Evolutionary conservation across 192 early-diverging fungal species (phyloP).

Genomic region (Rhizophagus prolifer): DNA sequence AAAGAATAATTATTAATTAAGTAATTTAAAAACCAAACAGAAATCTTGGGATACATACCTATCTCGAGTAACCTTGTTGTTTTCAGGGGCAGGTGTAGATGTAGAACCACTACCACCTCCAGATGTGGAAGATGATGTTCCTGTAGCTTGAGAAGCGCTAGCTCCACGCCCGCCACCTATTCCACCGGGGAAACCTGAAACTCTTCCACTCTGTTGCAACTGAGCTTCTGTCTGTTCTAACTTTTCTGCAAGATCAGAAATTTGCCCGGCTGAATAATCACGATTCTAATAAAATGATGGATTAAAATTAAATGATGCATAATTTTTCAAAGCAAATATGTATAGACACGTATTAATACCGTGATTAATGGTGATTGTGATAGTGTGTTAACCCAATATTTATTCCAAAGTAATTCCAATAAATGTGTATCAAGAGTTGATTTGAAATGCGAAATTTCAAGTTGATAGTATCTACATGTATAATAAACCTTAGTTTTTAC

Average conservation of each 20-base stretch:
- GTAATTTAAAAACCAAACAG: not conserved
- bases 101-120: not conserved
- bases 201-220: constrained; percentile 47
- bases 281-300: constrained; percentile 61
- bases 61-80: constrained; percentile 69
- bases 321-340: not conserved
- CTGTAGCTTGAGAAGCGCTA: not conserved
- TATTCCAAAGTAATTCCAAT: constrained; percentile 93
- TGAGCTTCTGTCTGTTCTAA: constrained; percentile 71
- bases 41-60: constrained; percentile 41
- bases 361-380: constrained; percentile 88
- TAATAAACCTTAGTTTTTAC: constrained; percentile 41
- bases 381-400: constrained; percentile 97
- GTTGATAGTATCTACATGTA: constrained; percentile 71
- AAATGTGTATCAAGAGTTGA: constrained; percentile 83
- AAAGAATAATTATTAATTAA: constrained; percentile 7
- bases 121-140: not conserved
- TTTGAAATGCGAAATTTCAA: constrained; percentile 92
- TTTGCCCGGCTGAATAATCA: constrained; percentile 75
- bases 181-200: constrained; percentile 38
- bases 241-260: constrained; percentile 79
- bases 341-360: constrained; percentile 39
- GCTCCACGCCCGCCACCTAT: constrained; percentile 40
- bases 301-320: not conserved
- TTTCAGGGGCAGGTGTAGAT: constrained; percentile 37